Conservation (phyloP, 345 rosid species). For the Arabidopsis suecica region DNA sequence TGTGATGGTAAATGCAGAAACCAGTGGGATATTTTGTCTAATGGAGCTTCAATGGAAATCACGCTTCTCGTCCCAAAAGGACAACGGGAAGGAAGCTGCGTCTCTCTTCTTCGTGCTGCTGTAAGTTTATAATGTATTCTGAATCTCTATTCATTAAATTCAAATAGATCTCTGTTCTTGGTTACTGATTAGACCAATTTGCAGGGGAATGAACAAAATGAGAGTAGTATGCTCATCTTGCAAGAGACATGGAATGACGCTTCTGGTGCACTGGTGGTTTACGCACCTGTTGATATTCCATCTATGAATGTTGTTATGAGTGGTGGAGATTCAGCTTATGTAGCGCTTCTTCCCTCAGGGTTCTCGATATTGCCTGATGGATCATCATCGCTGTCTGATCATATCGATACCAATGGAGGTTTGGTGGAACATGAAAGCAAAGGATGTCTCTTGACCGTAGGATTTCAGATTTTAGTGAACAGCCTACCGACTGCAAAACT, state of each 20-base stretch:
- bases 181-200: conserved; percentile 2
- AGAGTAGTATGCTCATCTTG: conserved; percentile 57
- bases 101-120: conserved; percentile 60
- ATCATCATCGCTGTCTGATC: conserved; percentile 32
- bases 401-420: conserved; percentile 16
- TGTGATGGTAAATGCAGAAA: conserved; percentile 54
- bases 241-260: conserved; percentile 72
- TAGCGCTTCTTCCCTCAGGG: conserved; percentile 67
- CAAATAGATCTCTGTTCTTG: conserved; percentile 9
- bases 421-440: conserved; percentile 24
- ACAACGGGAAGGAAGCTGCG: conserved; percentile 44
- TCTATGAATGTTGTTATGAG: conserved; percentile 51
- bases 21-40: conserved; percentile 66
- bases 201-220: conserved; percentile 50
- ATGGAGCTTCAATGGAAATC: conserved; percentile 55
- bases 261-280: conserved; percentile 63
- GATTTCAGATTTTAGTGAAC: conserved; percentile 66
- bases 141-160: background rate
- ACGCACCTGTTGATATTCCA: conserved; percentile 64
- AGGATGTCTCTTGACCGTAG: conserved; percentile 60
- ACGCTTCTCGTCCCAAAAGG: conserved; percentile 55
- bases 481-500: conserved; percentile 55
- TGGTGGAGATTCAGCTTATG: conserved; percentile 55
- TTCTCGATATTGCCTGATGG: conserved; percentile 60
- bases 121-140: conserved; percentile 47